A percentile compares a stretch with the other conserved stretches of the same genome.
Conservation (phyloP, 108 stramenopile species). For the Skeletonema costatum region DNA sequence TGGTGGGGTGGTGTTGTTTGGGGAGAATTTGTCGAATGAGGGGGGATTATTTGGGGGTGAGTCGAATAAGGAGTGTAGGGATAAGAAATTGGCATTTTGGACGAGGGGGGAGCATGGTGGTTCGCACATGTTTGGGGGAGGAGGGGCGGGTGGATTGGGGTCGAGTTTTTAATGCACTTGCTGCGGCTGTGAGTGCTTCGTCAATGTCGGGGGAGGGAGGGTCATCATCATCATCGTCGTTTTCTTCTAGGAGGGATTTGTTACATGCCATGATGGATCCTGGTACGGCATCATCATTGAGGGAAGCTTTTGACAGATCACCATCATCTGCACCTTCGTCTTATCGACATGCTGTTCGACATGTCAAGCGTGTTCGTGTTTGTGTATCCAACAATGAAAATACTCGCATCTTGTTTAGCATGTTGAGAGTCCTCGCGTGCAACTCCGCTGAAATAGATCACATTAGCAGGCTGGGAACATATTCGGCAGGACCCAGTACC, state of each 20-base stretch:
- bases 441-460: conserved; percentile 67
- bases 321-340: not conserved
- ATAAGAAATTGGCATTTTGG: conserved; percentile 89
- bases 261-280: conserved; percentile 16
- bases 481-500: conserved; percentile 5
- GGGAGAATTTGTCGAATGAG: conserved; percentile 18
- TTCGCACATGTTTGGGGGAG: not conserved
- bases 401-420: conserved; percentile 80
- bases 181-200: conserved; percentile 11
- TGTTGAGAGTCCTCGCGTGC: conserved; percentile 81
- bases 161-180: conserved; percentile 3
- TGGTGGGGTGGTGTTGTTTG: conserved; percentile 58
- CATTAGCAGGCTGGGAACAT: conserved; percentile 45
- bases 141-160: not conserved
- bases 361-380: conserved; percentile 86
- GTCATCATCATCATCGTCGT: not conserved
- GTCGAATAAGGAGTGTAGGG: conserved; percentile 9
- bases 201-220: not conserved
- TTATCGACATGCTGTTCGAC: not conserved
- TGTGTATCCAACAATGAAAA: conserved; percentile 97
- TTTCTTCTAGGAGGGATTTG: not conserved
- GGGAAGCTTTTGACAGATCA: conserved; percentile 8
- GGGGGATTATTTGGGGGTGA: not conserved
- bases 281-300: conserved; percentile 4
- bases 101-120: conserved; percentile 70